Base-by-base conservation (phyloP, 2,329 filamentous ascomycete species). In the Fusarium neocosmosporiellum region DNA sequence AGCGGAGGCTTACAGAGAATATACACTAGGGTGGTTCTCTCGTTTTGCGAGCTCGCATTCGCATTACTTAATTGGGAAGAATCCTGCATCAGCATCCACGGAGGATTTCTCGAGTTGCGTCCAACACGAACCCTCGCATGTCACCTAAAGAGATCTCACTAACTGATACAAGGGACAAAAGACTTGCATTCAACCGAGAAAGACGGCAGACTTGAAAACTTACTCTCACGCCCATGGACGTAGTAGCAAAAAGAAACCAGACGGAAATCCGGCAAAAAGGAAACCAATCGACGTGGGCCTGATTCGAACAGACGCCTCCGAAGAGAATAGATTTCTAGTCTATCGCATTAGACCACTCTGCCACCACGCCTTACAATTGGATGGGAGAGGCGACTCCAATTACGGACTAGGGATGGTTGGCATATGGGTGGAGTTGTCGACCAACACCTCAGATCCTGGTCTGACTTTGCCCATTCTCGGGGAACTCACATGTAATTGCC, bases 271-370 rank as follows among this genome's bases (percentile, higher is more conserved):
- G 14, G 2, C n/a, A 5, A 39, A 53, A 67, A 43, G n/a, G 22
- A 34, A 2, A 50, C 55, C 58, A 66, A 69, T 11, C 68, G 68
- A 70, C 68, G 66, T 63, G 66, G 68, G 66, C 66, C 66, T 70
- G 68, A 70, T 70, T 70, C 66, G 68, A 70, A 70, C 67, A 69
- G 65, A 70, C 66, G 67, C 67, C 67, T 70, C 68, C 68, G 68
- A 70, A 5, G 68, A 70, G 68, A 70, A 70, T 70, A 70, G 66
- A 70, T 70, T 70, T 70, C 68, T 70, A 70, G 68, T 70, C 66
- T 70, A 70, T 70, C 68, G 68, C 66, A 69, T 70, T 70, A 70
- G 67, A 70, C 68, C 68, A 70, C 68, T 70, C 68, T 70, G 68
- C 68, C 68, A 70, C 68, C 66, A 63, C 66, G 68, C 68, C 68